Evolutionary conservation across 2,329 filamentous ascomycete genomes (phyloP).

Genomic region (Colletotrichum tropicicola): DNA sequence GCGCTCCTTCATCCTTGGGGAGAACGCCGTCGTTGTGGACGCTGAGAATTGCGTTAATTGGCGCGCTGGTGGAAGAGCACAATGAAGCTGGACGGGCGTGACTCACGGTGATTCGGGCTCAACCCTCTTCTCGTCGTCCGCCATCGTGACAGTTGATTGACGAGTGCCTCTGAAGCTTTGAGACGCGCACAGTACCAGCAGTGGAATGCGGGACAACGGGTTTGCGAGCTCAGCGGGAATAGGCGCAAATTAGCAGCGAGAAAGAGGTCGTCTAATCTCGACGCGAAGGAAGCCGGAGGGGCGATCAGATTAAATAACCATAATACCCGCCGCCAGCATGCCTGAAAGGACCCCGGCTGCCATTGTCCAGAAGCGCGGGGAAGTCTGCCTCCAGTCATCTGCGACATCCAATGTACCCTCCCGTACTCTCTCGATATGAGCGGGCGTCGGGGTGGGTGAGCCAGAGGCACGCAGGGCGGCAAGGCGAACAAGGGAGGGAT

Average conservation of each 20-base stretch:
- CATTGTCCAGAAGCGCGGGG: background rate
- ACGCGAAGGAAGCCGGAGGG: too few species aligned
- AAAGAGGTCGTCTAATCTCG: too few species aligned
- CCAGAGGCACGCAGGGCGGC: background rate
- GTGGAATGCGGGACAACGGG: too few species aligned
- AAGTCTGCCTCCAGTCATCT: background rate
- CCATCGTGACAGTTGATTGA: background rate
- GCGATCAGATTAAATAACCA: background rate
- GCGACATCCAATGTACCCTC: background rate
- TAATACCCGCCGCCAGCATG: background rate
- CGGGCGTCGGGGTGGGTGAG: background rate
- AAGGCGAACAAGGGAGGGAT: background rate
- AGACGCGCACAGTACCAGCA: too few species aligned
- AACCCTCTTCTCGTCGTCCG: background rate
- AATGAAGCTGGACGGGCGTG: fast-evolving
- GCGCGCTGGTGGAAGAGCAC: fast-evolving
- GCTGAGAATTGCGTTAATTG: background rate
- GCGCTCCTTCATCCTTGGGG: background rate
- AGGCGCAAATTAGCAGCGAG: too few species aligned
- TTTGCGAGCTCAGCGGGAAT: too few species aligned
- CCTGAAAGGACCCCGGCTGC: background rate
- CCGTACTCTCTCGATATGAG: background rate
- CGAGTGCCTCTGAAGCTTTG: background rate
- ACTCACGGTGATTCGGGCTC: constrained; percentile 4
- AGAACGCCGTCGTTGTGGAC: background rate